Conservation (phyloP, 306 rosid species). For the cucumber (Cucumis sativus) region Cucumber_9930_V3 NC_026655.2:8864001-8864500, state of each 20-base stretch:
- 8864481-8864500: slow-evolving; percentile 3
- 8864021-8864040: neutral
- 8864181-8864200: neutral
- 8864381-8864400: slow-evolving; percentile 6
- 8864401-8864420: neutral
- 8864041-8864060: neutral
- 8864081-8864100: neutral
- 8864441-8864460: neutral
- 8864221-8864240: neutral
- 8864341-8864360: neutral
- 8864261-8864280: neutral
- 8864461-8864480: neutral
- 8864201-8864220: slow-evolving; percentile 1
- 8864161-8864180: neutral
- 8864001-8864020: neutral
- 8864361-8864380: slow-evolving; percentile 3
- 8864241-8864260: neutral
- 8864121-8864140: neutral
- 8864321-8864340: neutral
- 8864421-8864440: neutral
- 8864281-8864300: neutral
- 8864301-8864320: neutral
- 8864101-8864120: neutral
- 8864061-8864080: neutral
- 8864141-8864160: neutral